Conservation (phyloP, 192 early-diverging fungal genomes). For the Linderina pennispora region DNA sequence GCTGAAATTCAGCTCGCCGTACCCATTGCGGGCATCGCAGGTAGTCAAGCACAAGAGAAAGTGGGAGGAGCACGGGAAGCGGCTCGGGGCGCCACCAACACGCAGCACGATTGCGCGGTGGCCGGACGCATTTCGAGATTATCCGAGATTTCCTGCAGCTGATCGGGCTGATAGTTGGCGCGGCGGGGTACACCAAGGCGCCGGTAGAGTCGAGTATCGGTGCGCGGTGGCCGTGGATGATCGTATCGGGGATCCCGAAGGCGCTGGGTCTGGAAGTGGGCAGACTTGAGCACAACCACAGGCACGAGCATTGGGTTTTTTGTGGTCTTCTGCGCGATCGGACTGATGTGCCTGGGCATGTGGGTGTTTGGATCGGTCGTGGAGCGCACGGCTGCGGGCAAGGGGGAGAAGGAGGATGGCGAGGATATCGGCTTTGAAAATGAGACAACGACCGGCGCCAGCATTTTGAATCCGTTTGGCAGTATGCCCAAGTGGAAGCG, state of each 20-base stretch:
- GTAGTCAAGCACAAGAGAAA: slow-evolving; percentile 15
- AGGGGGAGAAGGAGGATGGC: not conserved
- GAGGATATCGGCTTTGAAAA: not conserved
- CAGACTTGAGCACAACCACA: slow-evolving; percentile 39
- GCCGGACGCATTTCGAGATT: slow-evolving; percentile 30
- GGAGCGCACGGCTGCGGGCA: slow-evolving; percentile 11
- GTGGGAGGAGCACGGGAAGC: slow-evolving; percentile 9
- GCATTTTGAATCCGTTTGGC: too few relatives aligned
- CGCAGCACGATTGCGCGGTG: slow-evolving; percentile 28
- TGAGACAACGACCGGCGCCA: too few relatives aligned
- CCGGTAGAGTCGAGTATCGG: slow-evolving; percentile 25
- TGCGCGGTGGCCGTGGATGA: slow-evolving; percentile 33
- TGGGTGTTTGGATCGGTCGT: slow-evolving; percentile 36
- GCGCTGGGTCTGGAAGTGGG: slow-evolving; percentile 41
- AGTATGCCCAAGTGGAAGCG: slow-evolving; percentile 26
- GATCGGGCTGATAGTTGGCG: slow-evolving; percentile 25
- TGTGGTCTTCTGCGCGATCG: slow-evolving; percentile 25
- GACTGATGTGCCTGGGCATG: slow-evolving; percentile 10
- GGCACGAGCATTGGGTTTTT: slow-evolving; percentile 41
- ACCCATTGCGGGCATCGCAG: slow-evolving; percentile 15
- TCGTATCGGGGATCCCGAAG: slow-evolving; percentile 26
- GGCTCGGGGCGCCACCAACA: slow-evolving; percentile 14
- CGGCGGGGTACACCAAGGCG: slow-evolving; percentile 25
- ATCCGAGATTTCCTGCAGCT: slow-evolving; percentile 42
- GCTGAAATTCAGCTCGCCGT: slow-evolving; percentile 41